Evolutionary conservation across 345 rosid genomes (phyloP).

Genomic region (Cardamine chenopodiifolia): DNA sequence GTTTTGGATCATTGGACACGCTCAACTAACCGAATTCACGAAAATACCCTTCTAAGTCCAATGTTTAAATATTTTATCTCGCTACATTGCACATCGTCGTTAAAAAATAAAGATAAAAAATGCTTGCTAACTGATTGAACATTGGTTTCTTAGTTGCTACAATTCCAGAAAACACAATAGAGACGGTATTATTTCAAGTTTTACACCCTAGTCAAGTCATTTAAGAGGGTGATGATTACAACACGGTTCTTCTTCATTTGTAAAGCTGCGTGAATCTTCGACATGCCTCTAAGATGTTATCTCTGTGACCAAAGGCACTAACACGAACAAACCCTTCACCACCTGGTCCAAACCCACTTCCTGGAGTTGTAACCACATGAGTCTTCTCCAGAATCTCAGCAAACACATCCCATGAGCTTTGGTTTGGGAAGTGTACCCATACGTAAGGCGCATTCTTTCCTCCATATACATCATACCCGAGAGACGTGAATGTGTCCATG

Average conservation of each 20-base stretch:
- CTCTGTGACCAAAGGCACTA: slow-evolving; percentile 92
- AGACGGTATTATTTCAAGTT: slow-evolving; percentile 4
- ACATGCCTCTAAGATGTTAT: slow-evolving; percentile 86
- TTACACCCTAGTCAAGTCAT: slow-evolving; percentile 10
- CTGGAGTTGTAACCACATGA: slow-evolving; percentile 87
- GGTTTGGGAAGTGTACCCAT: slow-evolving; percentile 97
- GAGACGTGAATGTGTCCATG: slow-evolving; percentile 73
- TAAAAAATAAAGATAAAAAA: no score
- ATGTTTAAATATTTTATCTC: background rate
- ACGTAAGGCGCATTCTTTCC: slow-evolving; percentile 92
- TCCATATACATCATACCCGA: slow-evolving; percentile 84
- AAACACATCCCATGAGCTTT: slow-evolving; percentile 95
- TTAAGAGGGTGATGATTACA: slow-evolving; percentile 14
- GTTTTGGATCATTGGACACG: background rate
- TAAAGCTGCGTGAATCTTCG: slow-evolving; percentile 85
- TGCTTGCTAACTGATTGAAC: no score
- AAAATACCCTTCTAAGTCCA: background rate
- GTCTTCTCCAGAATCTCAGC: slow-evolving; percentile 89
- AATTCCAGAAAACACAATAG: slow-evolving; percentile 29
- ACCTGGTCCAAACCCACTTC: slow-evolving; percentile 95
- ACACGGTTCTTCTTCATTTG: slow-evolving; percentile 48
- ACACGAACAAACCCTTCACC: slow-evolving; percentile 95
- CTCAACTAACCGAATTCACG: background rate
- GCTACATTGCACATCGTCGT: no score
- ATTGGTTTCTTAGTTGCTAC: no score